Evolutionary conservation across 1,139 yeast genomes (phyloP).

Genomic region (Geotrichum bryndzae): DNA sequence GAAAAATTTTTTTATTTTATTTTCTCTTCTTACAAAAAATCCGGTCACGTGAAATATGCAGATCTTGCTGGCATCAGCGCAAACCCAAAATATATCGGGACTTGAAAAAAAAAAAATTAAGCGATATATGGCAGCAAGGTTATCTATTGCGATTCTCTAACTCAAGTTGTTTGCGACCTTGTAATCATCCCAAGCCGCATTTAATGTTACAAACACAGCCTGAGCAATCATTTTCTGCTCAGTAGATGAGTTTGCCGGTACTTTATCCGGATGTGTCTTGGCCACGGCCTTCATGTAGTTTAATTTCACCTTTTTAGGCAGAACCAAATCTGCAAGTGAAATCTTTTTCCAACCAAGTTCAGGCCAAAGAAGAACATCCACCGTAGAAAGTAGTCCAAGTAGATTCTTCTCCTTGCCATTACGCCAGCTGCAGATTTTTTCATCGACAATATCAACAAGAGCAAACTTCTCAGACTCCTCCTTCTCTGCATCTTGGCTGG

Average conservation of each 20-base stretch:
- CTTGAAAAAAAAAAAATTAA: neutral
- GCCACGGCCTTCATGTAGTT: conserved; percentile 90
- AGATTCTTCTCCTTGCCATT: conserved; percentile 71
- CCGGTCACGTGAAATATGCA: neutral
- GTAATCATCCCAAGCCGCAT: conserved; percentile 88
- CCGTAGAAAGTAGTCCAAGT: conserved; percentile 62
- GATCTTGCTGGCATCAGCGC: neutral
- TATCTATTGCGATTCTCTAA: conserved; percentile 18
- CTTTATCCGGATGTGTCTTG: conserved; percentile 89
- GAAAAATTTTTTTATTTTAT: neutral
- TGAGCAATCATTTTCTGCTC: conserved; percentile 82
- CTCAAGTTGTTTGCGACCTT: conserved; percentile 50
- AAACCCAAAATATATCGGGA: neutral
- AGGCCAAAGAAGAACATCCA: conserved; percentile 61
- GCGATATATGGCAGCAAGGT: neutral
- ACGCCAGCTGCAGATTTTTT: conserved; percentile 57
- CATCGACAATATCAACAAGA: conserved; percentile 57
- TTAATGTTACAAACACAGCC: conserved; percentile 73
- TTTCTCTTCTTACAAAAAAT: neutral
- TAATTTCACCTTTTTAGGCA: conserved; percentile 87
- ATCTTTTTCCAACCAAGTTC: conserved; percentile 58
- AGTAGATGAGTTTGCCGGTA: conserved; percentile 48
- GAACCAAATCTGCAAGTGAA: conserved; percentile 65
- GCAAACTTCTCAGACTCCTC: conserved; percentile 52
- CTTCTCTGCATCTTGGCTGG: conserved; percentile 44